These are phyloP conservation scores for Diplosphaera chodatii DNA, from an alignment of 139 green algal genomes.

Conservation along the genomic window DNA sequence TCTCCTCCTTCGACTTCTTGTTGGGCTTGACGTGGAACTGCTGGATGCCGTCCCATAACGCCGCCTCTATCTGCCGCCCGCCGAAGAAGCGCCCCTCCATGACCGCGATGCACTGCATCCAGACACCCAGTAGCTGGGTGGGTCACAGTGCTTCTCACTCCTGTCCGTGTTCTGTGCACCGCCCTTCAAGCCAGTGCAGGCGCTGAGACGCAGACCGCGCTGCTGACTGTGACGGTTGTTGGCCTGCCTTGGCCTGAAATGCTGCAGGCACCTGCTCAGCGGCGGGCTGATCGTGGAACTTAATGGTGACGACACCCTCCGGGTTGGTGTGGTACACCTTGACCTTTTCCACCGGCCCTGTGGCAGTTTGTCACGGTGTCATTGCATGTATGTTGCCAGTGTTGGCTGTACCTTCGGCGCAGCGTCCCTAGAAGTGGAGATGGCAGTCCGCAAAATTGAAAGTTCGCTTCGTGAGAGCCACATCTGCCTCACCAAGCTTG, in stretches of 20 bases:
- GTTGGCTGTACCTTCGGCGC: too few species aligned
- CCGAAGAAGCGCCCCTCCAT: slow-evolving; percentile 92
- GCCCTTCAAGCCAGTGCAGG: too few species aligned
- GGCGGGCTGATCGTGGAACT: slow-evolving; percentile 63
- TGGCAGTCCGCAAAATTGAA: too few species aligned
- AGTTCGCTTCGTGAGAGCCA: too few species aligned
- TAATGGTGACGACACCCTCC: slow-evolving; percentile 74
- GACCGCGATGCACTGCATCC: not conserved
- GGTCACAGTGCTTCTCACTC: too few species aligned
- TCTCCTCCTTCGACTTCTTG: slow-evolving; percentile 48
- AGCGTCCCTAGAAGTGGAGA: too few species aligned
- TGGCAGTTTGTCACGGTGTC: not conserved
- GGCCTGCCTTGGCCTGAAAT: too few species aligned
- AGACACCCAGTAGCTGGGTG: not conserved
- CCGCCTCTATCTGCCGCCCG: slow-evolving; percentile 62
- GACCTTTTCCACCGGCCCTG: slow-evolving; percentile 30
- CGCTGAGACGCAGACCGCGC: too few species aligned
- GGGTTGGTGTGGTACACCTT: slow-evolving; percentile 69
- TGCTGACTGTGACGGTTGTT: too few species aligned
- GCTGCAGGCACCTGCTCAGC: slow-evolving; percentile 32
- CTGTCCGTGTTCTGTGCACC: too few species aligned
- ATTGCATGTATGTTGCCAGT: not conserved
- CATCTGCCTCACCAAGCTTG: slow-evolving; percentile 62
- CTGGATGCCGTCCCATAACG: slow-evolving; percentile 78
- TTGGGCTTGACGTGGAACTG: slow-evolving; percentile 63